phyloP scores from a whole-genome alignment of 331 rosid species.

The Malus hybrid region DNA sequence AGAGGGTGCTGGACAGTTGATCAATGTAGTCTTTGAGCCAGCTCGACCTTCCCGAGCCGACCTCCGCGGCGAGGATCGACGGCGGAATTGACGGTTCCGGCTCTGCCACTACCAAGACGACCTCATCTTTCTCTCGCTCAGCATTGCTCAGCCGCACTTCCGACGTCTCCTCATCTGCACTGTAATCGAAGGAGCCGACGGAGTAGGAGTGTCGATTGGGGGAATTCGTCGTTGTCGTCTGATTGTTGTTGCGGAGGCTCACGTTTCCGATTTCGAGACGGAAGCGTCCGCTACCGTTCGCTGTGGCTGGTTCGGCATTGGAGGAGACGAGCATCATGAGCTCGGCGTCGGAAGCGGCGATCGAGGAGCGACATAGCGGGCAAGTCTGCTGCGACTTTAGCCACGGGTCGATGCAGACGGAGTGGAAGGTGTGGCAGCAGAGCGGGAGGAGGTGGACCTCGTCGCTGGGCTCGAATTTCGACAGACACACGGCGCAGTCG shows the following conservation, averaged over 20 bases:
- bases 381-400: slow-evolving; percentile 30
- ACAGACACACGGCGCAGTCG: slow-evolving; percentile 61
- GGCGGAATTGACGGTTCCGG: not conserved
- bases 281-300: slow-evolving; percentile 3
- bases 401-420: slow-evolving; percentile 40
- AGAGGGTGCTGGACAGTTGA: slow-evolving; percentile 52
- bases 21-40: slow-evolving; percentile 85
- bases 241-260: slow-evolving; percentile 21
- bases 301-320: not conserved
- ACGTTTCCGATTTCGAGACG: slow-evolving; percentile 29
- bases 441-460: slow-evolving; percentile 37
- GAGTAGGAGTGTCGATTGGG: slow-evolving; percentile 9
- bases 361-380: slow-evolving; percentile 37
- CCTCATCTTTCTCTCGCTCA: slow-evolving; percentile 38
- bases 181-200: slow-evolving; percentile 75
- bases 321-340: slow-evolving; percentile 1
- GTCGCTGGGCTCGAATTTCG: slow-evolving; percentile 31
- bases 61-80: slow-evolving; percentile 40
- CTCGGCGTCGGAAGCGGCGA: slow-evolving; percentile 19
- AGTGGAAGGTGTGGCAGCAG: slow-evolving; percentile 43
- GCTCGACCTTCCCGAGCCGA: slow-evolving; percentile 36
- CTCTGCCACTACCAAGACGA: not conserved
- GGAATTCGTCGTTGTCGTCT: not conserved
- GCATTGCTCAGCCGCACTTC: slow-evolving; percentile 44
- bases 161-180: slow-evolving; percentile 44